Percentiles rank a stretch among this genome's conserved stretches.
phyloP scores from a whole-genome alignment of 2,329 filamentous ascomycete species.

The Sporothrix dimorphospora region DNA sequence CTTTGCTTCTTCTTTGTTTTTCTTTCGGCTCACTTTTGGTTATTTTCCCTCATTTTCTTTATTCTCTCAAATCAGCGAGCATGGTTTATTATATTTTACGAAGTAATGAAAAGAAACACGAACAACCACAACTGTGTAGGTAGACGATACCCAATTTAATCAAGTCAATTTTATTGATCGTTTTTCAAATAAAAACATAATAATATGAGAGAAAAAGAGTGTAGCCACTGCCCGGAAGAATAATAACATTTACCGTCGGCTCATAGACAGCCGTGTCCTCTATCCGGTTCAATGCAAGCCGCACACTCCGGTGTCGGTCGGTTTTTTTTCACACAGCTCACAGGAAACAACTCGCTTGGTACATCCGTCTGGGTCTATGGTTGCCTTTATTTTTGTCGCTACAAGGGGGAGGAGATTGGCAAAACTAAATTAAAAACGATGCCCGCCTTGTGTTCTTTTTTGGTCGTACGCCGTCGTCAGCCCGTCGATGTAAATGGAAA shows the following conservation, averaged over 20 bases:
- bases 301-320: not conserved
- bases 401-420: not conserved
- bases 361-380: not conserved
- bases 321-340: too few relatives aligned
- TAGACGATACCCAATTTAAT: constrained; percentile 17
- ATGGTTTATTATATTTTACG: not conserved
- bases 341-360: too few relatives aligned
- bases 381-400: constrained; percentile 15
- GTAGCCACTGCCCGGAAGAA: not conserved
- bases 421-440: not conserved
- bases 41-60: not conserved
- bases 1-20: not conserved
- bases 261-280: not conserved
- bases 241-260: not conserved
- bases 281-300: constrained; percentile 10
- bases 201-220: not conserved
- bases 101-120: not conserved
- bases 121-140: not conserved
- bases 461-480: not conserved
- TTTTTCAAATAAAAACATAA: not conserved
- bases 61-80: not conserved
- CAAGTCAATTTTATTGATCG: not conserved
- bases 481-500: not conserved
- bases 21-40: not conserved
- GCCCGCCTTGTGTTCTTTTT: constrained; percentile 1